A percentile compares a stretch with the other conserved stretches of the same genome.
phyloP scores from a whole-genome alignment of 2,329 filamentous ascomycete species.

The Pseudocercospora cruenta region DNA sequence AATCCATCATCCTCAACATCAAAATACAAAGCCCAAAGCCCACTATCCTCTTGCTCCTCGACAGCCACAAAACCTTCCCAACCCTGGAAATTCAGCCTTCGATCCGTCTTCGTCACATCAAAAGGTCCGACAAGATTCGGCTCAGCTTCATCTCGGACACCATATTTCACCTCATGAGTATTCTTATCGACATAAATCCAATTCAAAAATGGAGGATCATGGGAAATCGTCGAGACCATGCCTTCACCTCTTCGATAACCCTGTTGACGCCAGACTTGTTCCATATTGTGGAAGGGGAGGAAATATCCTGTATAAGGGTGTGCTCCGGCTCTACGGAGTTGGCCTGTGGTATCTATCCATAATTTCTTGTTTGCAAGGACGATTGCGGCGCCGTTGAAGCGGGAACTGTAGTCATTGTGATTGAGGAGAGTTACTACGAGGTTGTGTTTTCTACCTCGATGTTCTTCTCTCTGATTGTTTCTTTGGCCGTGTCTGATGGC shows the following conservation, averaged over 20 bases:
- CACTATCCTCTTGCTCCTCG: slow-evolving; percentile 45
- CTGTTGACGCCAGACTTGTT: slow-evolving; percentile 32
- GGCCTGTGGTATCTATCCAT: slow-evolving; percentile 33
- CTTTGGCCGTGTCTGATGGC: slow-evolving; percentile 39
- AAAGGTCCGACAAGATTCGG: slow-evolving; percentile 75
- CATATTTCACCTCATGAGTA: slow-evolving; percentile 66
- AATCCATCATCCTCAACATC: slow-evolving; percentile 52
- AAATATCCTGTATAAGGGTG: slow-evolving; percentile 55
- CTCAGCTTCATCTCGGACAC: slow-evolving; percentile 62
- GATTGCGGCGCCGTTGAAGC: slow-evolving; percentile 36
- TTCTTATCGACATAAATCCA: slow-evolving; percentile 68
- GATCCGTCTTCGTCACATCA: slow-evolving; percentile 74
- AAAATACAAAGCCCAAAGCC: slow-evolving; percentile 58
- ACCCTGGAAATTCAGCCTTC: slow-evolving; percentile 57
- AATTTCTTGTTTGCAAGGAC: slow-evolving; percentile 49
- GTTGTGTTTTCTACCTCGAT: slow-evolving; percentile 38
- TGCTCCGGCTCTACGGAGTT: slow-evolving; percentile 30
- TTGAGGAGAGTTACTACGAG: slow-evolving; percentile 35
- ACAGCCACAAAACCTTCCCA: slow-evolving; percentile 62
- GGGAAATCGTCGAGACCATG: slow-evolving; percentile 52
- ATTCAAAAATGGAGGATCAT: slow-evolving; percentile 64
- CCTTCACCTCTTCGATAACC: slow-evolving; percentile 46
- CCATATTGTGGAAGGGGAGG: slow-evolving; percentile 51
- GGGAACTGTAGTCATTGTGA: slow-evolving; percentile 31
- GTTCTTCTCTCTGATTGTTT: slow-evolving; percentile 38